Percentiles rank a stretch among this genome's conserved stretches.
These are phyloP conservation scores for Terfezia claveryi DNA, from an alignment of 495 filamentous ascomycete genomes.

Conservation along the genomic window DNA sequence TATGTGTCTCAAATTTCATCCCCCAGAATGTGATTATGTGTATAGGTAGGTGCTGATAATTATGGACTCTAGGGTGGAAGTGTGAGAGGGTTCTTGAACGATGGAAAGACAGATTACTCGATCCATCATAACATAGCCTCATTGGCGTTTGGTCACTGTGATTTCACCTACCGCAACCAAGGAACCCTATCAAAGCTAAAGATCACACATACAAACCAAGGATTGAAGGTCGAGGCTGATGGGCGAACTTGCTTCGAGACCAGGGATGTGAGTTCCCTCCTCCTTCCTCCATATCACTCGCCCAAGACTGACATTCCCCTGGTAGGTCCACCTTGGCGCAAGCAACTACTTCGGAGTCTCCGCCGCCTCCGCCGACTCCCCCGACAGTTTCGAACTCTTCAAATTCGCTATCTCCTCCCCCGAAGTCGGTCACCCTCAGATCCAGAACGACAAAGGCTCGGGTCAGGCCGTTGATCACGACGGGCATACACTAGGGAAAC, in stretches of 20 bases:
- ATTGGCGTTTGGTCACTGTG: slow-evolving; percentile 83
- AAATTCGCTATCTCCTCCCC: slow-evolving; percentile 47
- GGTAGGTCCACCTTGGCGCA: slow-evolving; percentile 43
- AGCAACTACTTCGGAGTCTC: slow-evolving; percentile 76
- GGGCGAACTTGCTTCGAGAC: slow-evolving; percentile 66
- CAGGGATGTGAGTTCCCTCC: slow-evolving; percentile 32
- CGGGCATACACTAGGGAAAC: slow-evolving; percentile 18
- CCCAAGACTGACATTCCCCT: background rate
- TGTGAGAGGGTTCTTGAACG: slow-evolving; percentile 81
- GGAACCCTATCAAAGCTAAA: slow-evolving; percentile 60
- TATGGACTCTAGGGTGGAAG: slow-evolving; percentile 38
- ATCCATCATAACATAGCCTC: slow-evolving; percentile 56
- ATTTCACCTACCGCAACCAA: slow-evolving; percentile 75
- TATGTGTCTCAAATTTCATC: slow-evolving; percentile 4
- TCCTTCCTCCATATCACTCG: background rate
- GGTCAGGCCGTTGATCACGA: slow-evolving; percentile 10
- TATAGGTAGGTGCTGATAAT: background rate
- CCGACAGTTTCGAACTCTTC: slow-evolving; percentile 86
- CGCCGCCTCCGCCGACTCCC: slow-evolving; percentile 69
- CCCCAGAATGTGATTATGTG: background rate
- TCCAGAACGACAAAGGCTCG: slow-evolving; percentile 15
- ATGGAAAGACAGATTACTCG: slow-evolving; percentile 64
- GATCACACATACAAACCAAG: slow-evolving; percentile 36
- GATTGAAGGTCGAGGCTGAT: slow-evolving; percentile 61
- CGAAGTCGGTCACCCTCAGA: slow-evolving; percentile 1